These are phyloP conservation scores for Thozetella sp. DNA, from an alignment of 495 filamentous ascomycete species.

Conservation along the genomic window DNA sequence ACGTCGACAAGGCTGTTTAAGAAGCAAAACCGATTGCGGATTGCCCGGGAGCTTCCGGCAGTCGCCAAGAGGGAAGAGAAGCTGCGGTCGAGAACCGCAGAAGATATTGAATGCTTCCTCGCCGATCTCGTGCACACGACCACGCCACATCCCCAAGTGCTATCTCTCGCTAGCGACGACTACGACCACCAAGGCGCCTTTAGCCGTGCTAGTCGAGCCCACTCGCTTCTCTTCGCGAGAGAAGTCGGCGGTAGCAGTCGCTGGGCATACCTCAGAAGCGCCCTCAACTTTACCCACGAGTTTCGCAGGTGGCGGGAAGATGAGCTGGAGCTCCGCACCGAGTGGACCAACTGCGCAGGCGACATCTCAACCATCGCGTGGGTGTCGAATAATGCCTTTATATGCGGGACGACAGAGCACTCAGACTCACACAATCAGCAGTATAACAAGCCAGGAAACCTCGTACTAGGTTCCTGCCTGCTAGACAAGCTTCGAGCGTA, in stretches of 20 bases:
- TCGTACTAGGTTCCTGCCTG: slow-evolving; percentile 68
- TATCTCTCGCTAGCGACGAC: slow-evolving; percentile 28
- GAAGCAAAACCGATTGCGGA: not conserved
- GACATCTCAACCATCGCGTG: slow-evolving; percentile 62
- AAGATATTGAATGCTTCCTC: slow-evolving; percentile 34
- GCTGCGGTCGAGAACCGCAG: slow-evolving; percentile 9
- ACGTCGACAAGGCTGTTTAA: not conserved
- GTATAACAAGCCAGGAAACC: slow-evolving; percentile 81
- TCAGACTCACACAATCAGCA: slow-evolving; percentile 77
- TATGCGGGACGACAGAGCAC: slow-evolving; percentile 72
- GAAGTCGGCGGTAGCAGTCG: slow-evolving; percentile 35
- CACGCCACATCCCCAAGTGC: slow-evolving; percentile 7
- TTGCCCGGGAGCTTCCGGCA: not conserved
- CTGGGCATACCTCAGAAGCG: slow-evolving; percentile 25
- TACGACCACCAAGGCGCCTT: slow-evolving; percentile 19
- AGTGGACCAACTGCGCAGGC: slow-evolving; percentile 58
- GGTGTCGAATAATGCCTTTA: slow-evolving; percentile 49
- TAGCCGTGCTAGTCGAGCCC: slow-evolving; percentile 21
- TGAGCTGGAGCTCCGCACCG: slow-evolving; percentile 35
- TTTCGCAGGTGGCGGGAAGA: slow-evolving; percentile 45
- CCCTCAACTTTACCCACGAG: slow-evolving; percentile 35
- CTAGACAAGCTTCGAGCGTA: slow-evolving; percentile 61
- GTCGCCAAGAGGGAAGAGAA: not conserved
- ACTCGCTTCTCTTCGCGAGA: slow-evolving; percentile 36
- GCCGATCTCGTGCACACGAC: slow-evolving; percentile 25